A percentile compares a stretch with the other conserved stretches of the same genome.
These are phyloP conservation scores for Ogataea hybrid DNA, from an alignment of 1,139 yeast genomes.

Conservation along the genomic window DNA sequence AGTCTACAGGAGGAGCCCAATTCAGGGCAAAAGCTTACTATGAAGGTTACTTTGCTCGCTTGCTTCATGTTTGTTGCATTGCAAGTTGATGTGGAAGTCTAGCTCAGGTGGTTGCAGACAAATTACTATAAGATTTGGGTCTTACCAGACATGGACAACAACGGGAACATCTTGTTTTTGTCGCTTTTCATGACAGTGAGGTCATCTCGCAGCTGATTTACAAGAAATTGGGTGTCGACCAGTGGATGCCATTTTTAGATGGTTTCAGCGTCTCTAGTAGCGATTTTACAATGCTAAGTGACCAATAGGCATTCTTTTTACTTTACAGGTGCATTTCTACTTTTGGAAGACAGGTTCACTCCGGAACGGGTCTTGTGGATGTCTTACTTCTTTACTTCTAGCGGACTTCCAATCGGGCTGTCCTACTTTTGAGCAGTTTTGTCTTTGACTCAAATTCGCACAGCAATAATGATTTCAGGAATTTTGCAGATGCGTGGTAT, in stretches of 20 bases:
- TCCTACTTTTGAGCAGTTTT: constrained; percentile 49
- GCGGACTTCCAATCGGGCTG: constrained; percentile 47
- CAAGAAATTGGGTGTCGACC: constrained; percentile 50
- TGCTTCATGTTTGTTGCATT: constrained; percentile 48
- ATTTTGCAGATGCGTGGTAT: constrained; percentile 41
- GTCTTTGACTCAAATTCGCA: constrained; percentile 39
- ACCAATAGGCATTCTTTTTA: constrained; percentile 37
- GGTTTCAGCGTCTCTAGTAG: constrained; percentile 47
- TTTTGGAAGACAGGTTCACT: constrained; percentile 54
- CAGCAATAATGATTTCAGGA: constrained; percentile 48
- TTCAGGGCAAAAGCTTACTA: constrained; percentile 42
- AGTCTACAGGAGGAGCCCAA: constrained; percentile 44
- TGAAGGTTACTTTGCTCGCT: constrained; percentile 45
- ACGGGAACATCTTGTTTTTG: constrained; percentile 44
- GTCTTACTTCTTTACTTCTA: constrained; percentile 50
- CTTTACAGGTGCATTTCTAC: constrained; percentile 41
- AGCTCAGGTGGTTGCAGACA: constrained; percentile 49
- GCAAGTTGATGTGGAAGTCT: constrained; percentile 51
- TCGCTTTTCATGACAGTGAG: constrained; percentile 48
- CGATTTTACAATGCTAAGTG: constrained; percentile 44
- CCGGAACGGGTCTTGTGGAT: constrained; percentile 54
- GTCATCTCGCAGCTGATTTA: constrained; percentile 53
- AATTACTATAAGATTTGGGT: constrained; percentile 41
- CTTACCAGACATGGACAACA: constrained; percentile 45
- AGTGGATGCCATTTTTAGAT: constrained; percentile 54